Percentiles rank a stretch among this genome's conserved stretches.
Evolutionary conservation across 768 basidiomycete species (phyloP).

Genomic region (Wakefieldia striispora): DNA sequence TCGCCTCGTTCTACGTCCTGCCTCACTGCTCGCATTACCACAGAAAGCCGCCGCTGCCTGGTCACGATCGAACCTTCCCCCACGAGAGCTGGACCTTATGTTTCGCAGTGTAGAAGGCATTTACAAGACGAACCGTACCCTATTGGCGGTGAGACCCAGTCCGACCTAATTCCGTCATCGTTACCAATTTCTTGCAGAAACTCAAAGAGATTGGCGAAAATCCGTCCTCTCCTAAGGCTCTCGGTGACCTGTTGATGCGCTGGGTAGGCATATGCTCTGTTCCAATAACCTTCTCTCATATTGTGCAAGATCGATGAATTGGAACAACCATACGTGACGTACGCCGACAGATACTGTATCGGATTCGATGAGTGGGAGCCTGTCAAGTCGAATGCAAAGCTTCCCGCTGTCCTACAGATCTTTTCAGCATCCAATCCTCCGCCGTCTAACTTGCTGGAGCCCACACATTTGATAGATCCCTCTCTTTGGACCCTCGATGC

Average conservation of each 20-base stretch:
- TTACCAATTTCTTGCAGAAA: slow-evolving; percentile 53
- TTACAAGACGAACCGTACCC: slow-evolving; percentile 84
- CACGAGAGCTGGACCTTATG: slow-evolving; percentile 87
- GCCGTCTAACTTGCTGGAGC: slow-evolving; percentile 38
- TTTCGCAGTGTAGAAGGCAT: slow-evolving; percentile 91
- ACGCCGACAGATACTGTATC: slow-evolving; percentile 64
- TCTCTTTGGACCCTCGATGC: slow-evolving; percentile 80
- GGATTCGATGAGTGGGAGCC: slow-evolving; percentile 87
- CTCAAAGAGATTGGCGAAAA: slow-evolving; percentile 91
- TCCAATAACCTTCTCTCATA: slow-evolving; percentile 18
- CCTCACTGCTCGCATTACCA: slow-evolving; percentile 11
- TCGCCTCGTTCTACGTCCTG: background rate
- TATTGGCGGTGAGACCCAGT: slow-evolving; percentile 56
- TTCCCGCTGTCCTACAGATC: slow-evolving; percentile 61
- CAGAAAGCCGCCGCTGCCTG: slow-evolving; percentile 98
- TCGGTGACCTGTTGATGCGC: slow-evolving; percentile 94
- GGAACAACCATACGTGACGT: slow-evolving; percentile 80
- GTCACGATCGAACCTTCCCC: slow-evolving; percentile 94
- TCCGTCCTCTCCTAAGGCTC: slow-evolving; percentile 88
- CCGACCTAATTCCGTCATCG: background rate
- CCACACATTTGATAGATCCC: slow-evolving; percentile 35
- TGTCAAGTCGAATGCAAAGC: slow-evolving; percentile 70
- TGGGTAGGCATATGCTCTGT: slow-evolving; percentile 64
- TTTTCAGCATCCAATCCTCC: slow-evolving; percentile 70
- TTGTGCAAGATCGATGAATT: slow-evolving; percentile 81